Percentiles rank a stretch among this genome's conserved stretches.
These are phyloP conservation scores for Eimeria tenella DNA, from an alignment of 169 alveolate genomes.

Conservation along the genomic window DNA sequence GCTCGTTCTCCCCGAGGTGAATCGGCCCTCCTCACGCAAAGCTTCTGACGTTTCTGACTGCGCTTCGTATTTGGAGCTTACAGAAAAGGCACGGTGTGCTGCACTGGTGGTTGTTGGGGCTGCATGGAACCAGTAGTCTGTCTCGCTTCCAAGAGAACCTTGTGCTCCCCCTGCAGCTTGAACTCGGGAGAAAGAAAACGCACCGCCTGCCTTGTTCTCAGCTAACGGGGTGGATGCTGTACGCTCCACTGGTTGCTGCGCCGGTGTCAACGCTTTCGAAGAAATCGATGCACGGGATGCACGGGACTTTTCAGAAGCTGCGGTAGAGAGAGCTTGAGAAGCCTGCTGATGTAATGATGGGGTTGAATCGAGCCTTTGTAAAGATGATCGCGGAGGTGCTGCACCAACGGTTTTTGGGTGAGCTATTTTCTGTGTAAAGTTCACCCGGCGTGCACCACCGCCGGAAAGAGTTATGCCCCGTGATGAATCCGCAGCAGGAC, in stretches of 20 bases:
- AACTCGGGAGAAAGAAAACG: conserved; percentile 41
- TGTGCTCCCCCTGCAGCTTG: conserved; percentile 70
- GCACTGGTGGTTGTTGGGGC: conserved; percentile 33
- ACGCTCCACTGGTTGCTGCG: conserved; percentile 9
- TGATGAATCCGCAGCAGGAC: not conserved
- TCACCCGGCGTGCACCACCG: conserved; percentile 30
- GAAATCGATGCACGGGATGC: not conserved
- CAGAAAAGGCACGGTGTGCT: conserved; percentile 35
- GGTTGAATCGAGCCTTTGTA: not conserved
- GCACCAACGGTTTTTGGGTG: not conserved
- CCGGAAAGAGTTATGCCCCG: not conserved
- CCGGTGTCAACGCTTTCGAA: not conserved
- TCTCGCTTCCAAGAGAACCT: conserved; percentile 42
- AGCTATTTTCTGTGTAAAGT: not conserved
- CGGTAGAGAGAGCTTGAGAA: not conserved
- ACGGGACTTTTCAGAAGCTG: not conserved
- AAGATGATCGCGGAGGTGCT: not conserved
- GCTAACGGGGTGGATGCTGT: not conserved
- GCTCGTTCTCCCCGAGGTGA: not conserved
- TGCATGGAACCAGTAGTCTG: conserved; percentile 25
- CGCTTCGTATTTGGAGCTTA: conserved; percentile 9
- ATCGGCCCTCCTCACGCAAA: not conserved
- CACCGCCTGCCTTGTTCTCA: not conserved
- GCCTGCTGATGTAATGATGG: not conserved
- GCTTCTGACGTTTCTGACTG: not conserved